These are phyloP conservation scores for Thielaviopsis euricoi DNA, from an alignment of 2,329 filamentous ascomycete genomes.

Conservation along the genomic window DNA sequence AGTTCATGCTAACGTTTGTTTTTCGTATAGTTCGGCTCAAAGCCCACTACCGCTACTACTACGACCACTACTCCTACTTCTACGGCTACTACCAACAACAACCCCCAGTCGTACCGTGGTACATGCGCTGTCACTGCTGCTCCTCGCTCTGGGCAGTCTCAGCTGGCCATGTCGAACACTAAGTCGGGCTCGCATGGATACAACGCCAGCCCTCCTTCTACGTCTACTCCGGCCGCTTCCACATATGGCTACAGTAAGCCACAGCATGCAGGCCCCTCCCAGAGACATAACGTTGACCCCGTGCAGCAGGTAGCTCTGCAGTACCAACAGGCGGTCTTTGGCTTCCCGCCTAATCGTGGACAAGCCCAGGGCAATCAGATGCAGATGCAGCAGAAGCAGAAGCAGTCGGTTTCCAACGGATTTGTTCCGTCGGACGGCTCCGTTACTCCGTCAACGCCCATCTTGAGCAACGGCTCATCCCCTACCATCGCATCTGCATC, in stretches of 20 bases:
- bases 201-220: neutral
- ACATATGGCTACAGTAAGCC: conserved; percentile 24
- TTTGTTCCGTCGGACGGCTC: conserved; percentile 10
- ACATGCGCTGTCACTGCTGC: neutral
- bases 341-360: conserved; percentile 13
- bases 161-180: neutral
- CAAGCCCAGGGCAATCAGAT: neutral
- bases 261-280: conserved; percentile 21
- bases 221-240: conserved; percentile 14
- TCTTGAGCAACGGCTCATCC: conserved; percentile 17
- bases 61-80: conserved; percentile 15
- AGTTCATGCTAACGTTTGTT: conserved; percentile 12
- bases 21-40: conserved; percentile 12
- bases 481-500: conserved; percentile 26
- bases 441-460: conserved; percentile 17
- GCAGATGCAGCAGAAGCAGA: neutral
- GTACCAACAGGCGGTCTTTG: conserved; percentile 12
- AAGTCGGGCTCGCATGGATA: neutral
- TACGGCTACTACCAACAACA: conserved; percentile 14
- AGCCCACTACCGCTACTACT: conserved; percentile 4
- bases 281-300: conserved; percentile 27
- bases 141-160: conserved; percentile 13
- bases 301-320: conserved; percentile 18
- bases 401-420: neutral
- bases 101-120: conserved; percentile 1